Percentiles rank a stretch among this genome's conserved stretches.
Evolutionary conservation across 2,329 filamentous ascomycete species (phyloP).

Genomic region (Bertia moriformis): DNA sequence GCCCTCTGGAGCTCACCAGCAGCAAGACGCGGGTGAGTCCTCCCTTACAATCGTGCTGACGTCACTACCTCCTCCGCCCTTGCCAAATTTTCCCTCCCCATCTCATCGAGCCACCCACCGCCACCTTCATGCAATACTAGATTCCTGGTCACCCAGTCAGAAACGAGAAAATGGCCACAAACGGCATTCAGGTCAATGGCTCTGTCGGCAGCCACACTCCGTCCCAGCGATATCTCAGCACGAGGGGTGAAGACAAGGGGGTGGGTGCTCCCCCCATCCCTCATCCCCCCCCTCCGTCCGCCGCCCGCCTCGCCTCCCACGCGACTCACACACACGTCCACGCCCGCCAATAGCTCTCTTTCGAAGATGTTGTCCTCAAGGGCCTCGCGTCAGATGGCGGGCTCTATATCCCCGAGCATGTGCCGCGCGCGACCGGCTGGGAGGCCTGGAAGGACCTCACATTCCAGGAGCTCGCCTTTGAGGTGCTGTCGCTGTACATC

Average conservation of each 20-base stretch:
- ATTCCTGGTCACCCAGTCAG: too few species aligned
- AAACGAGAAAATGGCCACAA: conserved; percentile 27
- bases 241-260: conserved; percentile 31
- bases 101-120: too few species aligned
- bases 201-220: conserved; percentile 20
- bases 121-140: too few species aligned
- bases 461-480: conserved; percentile 68
- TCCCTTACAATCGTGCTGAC: too few species aligned
- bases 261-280: conserved; percentile 17
- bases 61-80: too few species aligned
- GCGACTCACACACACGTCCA: conserved; percentile 1
- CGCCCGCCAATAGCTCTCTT: conserved; percentile 72
- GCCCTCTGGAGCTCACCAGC: too few species aligned
- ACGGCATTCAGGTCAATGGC: conserved; percentile 19
- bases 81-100: too few species aligned
- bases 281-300: background rate
- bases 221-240: conserved; percentile 34
- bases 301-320: background rate
- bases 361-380: conserved; percentile 82
- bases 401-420: conserved; percentile 74
- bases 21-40: too few species aligned
- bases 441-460: conserved; percentile 64
- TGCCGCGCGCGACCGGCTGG: conserved; percentile 53
- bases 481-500: conserved; percentile 80
- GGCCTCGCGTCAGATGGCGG: conserved; percentile 76